Evolutionary conservation across 352 stramenopile species (phyloP).

Genomic region (Thalassiosira hispida): DNA sequence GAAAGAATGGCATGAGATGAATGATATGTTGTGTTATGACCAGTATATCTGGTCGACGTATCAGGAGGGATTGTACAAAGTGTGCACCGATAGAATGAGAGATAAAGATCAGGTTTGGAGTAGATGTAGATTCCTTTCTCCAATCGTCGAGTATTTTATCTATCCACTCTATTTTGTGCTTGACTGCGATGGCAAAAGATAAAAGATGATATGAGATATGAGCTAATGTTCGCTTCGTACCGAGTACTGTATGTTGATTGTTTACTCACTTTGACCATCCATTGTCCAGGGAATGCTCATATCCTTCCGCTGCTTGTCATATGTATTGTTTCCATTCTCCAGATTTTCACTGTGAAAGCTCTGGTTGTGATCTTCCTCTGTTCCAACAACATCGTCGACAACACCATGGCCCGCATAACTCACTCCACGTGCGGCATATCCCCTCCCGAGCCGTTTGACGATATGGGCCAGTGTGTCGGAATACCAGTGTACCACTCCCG

Average conservation of each 20-base stretch:
- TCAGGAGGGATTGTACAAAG: conserved; percentile 66
- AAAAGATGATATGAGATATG: conserved; percentile 7
- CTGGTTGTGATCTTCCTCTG: conserved; percentile 25
- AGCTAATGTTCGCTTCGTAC: background rate
- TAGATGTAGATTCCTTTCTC: conserved; percentile 24
- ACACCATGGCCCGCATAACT: conserved; percentile 75
- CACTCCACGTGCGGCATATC: conserved; percentile 56
- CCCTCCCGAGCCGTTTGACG: conserved; percentile 54
- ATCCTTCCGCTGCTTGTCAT: conserved; percentile 4
- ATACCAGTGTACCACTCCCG: conserved; percentile 75
- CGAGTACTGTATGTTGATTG: background rate
- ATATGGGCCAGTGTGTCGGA: conserved; percentile 45
- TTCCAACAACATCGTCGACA: conserved; percentile 32
- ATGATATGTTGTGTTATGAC: conserved; percentile 57
- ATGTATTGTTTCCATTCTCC: background rate
- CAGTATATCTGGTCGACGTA: conserved; percentile 62
- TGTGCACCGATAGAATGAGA: conserved; percentile 79
- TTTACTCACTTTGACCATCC: conserved; percentile 67
- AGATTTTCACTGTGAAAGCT: conserved; percentile 10
- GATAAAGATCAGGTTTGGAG: conserved; percentile 70
- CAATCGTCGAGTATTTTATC: conserved; percentile 57
- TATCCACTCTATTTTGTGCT: conserved; percentile 77
- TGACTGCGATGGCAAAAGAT: conserved; percentile 22
- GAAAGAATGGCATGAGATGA: conserved; percentile 78
- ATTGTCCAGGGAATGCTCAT: conserved; percentile 71